phyloP scores from a whole-genome alignment of 768 basidiomycete genomes.

The Hericium alpestre region DNA sequence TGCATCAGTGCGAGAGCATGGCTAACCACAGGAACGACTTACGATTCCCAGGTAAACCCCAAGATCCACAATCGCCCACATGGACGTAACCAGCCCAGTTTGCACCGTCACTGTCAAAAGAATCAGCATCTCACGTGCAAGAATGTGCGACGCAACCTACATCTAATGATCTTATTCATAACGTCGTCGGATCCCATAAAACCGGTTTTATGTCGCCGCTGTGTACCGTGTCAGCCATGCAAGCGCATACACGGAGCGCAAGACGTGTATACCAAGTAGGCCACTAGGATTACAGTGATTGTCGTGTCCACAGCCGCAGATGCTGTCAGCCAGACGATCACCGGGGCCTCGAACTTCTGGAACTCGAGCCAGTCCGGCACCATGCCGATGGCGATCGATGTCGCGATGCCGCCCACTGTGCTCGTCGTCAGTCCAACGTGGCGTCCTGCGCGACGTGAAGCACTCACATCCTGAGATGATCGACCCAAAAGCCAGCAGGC shows the following conservation, averaged over 20 bases:
- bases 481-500: neutral
- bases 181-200: slow-evolving; percentile 11
- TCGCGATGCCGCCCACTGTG: slow-evolving; percentile 11
- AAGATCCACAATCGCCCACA: slow-evolving; percentile 17
- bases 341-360: slow-evolving; percentile 8
- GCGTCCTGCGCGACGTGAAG: neutral
- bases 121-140: neutral
- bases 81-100: slow-evolving; percentile 19
- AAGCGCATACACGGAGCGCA: neutral
- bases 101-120: slow-evolving; percentile 17
- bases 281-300: slow-evolving; percentile 9
- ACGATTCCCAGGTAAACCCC: slow-evolving; percentile 15
- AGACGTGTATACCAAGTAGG: slow-evolving; percentile 9
- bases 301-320: slow-evolving; percentile 7
- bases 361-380: slow-evolving; percentile 8
- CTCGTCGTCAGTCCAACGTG: neutral
- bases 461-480: slow-evolving; percentile 1
- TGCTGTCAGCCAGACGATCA: slow-evolving; percentile 11
- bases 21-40: neutral
- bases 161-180: slow-evolving; percentile 9
- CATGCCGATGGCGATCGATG: slow-evolving; percentile 8
- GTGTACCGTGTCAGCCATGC: neutral
- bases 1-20: neutral
- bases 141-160: slow-evolving; percentile 1
- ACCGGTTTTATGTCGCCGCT: slow-evolving; percentile 10